Evolutionary conservation across 805 yeast species (phyloP).

Genomic region (Starmerella potacharoeniae): DNA sequence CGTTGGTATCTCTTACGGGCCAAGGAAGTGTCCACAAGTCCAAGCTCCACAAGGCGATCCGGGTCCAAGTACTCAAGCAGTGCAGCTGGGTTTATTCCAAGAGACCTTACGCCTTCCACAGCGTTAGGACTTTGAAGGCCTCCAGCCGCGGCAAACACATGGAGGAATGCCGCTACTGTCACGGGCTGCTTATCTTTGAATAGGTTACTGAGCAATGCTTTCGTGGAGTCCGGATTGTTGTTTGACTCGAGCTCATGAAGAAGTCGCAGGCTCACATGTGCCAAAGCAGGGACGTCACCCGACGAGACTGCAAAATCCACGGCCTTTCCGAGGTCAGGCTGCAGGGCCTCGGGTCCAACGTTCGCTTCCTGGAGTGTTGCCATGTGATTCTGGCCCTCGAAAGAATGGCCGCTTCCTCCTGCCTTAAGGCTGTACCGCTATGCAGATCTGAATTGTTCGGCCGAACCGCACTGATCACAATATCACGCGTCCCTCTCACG

Average conservation of each 20-base stretch:
- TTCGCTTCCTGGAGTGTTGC: background rate
- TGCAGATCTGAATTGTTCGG: background rate
- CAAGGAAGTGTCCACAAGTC: slow-evolving; percentile 1
- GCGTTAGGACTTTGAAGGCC: background rate
- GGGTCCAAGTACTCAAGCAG: slow-evolving; percentile 3
- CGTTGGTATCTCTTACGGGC: slow-evolving; percentile 14
- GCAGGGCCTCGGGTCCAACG: background rate
- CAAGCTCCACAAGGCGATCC: background rate
- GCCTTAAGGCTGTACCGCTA: background rate
- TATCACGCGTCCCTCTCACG: no score
- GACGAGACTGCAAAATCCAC: background rate
- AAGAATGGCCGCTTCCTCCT: background rate
- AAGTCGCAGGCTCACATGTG: background rate
- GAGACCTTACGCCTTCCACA: background rate
- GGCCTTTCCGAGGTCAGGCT: background rate
- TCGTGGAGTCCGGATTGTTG: background rate
- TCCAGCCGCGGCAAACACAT: slow-evolving; percentile 1
- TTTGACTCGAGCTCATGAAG: background rate
- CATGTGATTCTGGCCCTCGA: background rate
- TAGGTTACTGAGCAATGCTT: background rate
- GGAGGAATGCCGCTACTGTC: background rate
- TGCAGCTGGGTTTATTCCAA: background rate
- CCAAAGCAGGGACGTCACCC: background rate
- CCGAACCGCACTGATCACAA: no score
- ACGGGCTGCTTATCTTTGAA: background rate